Conservation (phyloP, 2,329 filamentous ascomycete genomes). For the Alternaria triticina region DNA sequence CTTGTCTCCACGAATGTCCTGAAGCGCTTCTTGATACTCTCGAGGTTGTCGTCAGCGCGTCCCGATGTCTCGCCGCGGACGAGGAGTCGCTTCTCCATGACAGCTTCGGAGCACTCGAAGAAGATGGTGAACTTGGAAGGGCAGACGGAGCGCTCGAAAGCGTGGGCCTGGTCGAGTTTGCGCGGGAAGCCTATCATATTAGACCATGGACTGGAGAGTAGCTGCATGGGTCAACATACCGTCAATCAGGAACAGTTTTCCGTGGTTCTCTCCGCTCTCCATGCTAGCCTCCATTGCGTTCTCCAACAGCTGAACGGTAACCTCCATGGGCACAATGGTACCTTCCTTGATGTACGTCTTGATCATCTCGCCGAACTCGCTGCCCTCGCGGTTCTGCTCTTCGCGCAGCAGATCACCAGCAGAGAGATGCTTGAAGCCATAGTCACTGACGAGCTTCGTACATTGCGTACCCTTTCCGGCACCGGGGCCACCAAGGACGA, state of each 20-base stretch:
- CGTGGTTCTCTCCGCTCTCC: slow-evolving; percentile 54
- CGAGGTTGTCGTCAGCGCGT: slow-evolving; percentile 89
- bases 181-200: slow-evolving; percentile 75
- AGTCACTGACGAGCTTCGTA: slow-evolving; percentile 82
- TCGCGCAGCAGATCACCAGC: slow-evolving; percentile 92
- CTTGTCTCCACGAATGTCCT: slow-evolving; percentile 91
- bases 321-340: slow-evolving; percentile 97
- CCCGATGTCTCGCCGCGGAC: slow-evolving; percentile 93
- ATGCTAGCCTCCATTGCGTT: slow-evolving; percentile 85
- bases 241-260: slow-evolving; percentile 76
- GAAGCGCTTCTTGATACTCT: slow-evolving; percentile 96
- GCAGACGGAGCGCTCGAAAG: slow-evolving; percentile 90
- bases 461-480: slow-evolving; percentile 98
- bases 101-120: slow-evolving; percentile 88
- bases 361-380: slow-evolving; percentile 92
- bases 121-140: slow-evolving; percentile 86
- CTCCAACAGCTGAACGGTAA: slow-evolving; percentile 90
- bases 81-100: slow-evolving; percentile 83
- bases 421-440: slow-evolving; percentile 90
- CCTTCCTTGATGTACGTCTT: slow-evolving; percentile 92
- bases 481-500: slow-evolving; percentile 94
- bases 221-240: slow-evolving; percentile 45
- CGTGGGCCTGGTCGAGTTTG: slow-evolving; percentile 94
- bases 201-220: neutral
- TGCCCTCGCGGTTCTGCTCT: slow-evolving; percentile 86